Percentiles rank a stretch among this genome's conserved stretches.
phyloP scores from a whole-genome alignment of 345 rosid species.

The Salix udensis region DNA sequence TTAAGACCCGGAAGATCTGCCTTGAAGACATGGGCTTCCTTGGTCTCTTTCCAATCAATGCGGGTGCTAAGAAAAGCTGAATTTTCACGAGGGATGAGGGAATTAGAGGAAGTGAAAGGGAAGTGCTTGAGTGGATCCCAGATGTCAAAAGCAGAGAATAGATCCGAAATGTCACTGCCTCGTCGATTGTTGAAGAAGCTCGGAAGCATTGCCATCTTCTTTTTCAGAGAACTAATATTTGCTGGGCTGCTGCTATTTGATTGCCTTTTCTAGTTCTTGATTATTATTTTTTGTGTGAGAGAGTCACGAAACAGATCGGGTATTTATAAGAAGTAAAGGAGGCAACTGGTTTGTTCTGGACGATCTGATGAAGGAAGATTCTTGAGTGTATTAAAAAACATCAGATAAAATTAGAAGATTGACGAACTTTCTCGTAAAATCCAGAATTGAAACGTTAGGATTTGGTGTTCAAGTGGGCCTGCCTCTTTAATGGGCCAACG shows the following conservation, averaged over 20 bases:
- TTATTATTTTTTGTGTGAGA: background rate
- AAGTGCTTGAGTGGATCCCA: conserved; percentile 17
- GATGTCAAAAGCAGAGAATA: background rate
- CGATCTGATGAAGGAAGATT: background rate
- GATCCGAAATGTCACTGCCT: conserved; percentile 1
- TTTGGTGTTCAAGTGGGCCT: background rate
- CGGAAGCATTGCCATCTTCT: conserved; percentile 8
- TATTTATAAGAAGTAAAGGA: background rate
- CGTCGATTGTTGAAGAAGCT: background rate
- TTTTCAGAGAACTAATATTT: background rate
- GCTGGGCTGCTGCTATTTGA: too few relatives aligned
- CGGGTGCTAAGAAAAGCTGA: conserved; percentile 8
- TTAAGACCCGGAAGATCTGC: conserved; percentile 13
- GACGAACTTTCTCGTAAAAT: background rate
- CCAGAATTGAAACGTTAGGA: background rate
- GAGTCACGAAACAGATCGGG: background rate
- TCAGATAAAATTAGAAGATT: background rate
- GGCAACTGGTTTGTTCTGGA: background rate
- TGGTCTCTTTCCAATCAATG: conserved; percentile 21
- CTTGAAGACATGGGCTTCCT: conserved; percentile 13
- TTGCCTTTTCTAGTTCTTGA: background rate
- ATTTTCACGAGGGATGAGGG: background rate
- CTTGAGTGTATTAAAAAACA: too few relatives aligned
- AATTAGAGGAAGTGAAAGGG: background rate
- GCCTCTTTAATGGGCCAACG: background rate